Conservation (phyloP, 2,329 filamentous ascomycete species). For the Polychaeton citri region DNA sequence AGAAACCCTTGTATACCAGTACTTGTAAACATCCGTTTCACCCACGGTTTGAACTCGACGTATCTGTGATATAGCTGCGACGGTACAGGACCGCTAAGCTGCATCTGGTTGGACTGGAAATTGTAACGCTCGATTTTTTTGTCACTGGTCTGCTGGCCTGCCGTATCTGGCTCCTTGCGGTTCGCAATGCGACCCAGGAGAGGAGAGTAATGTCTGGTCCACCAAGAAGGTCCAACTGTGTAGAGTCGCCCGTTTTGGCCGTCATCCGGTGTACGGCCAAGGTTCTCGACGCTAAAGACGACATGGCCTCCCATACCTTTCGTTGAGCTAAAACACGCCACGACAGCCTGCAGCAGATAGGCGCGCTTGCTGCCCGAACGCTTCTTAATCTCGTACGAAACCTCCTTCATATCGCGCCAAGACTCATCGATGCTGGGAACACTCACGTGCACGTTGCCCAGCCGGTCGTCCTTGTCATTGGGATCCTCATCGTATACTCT, state of each 20-base stretch:
- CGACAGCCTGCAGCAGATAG: slow-evolving; percentile 58
- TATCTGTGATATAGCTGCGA: slow-evolving; percentile 75
- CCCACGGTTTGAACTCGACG: slow-evolving; percentile 83
- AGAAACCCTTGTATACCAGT: slow-evolving; percentile 66
- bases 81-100: slow-evolving; percentile 72
- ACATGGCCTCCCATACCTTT: slow-evolving; percentile 58
- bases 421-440: slow-evolving; percentile 46
- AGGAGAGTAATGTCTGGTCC: slow-evolving; percentile 76
- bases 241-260: slow-evolving; percentile 51
- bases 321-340: slow-evolving; percentile 47
- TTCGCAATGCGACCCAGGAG: slow-evolving; percentile 73
- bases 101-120: slow-evolving; percentile 88
- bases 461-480: slow-evolving; percentile 69
- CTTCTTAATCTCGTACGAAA: slow-evolving; percentile 63
- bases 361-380: slow-evolving; percentile 77
- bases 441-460: slow-evolving; percentile 71
- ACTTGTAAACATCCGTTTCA: slow-evolving; percentile 75
- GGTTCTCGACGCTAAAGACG: slow-evolving; percentile 60
- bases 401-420: slow-evolving; percentile 56
- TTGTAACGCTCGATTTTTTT: slow-evolving; percentile 50
- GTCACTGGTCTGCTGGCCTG: slow-evolving; percentile 10
- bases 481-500: slow-evolving; percentile 84
- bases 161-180: slow-evolving; percentile 41
- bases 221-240: slow-evolving; percentile 63
- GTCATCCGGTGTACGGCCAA: slow-evolving; percentile 57